A percentile compares a stretch with the other conserved stretches of the same genome.
phyloP scores from a whole-genome alignment of 257 asterid genomes.

The Oldenlandia corymbosa region DNA sequence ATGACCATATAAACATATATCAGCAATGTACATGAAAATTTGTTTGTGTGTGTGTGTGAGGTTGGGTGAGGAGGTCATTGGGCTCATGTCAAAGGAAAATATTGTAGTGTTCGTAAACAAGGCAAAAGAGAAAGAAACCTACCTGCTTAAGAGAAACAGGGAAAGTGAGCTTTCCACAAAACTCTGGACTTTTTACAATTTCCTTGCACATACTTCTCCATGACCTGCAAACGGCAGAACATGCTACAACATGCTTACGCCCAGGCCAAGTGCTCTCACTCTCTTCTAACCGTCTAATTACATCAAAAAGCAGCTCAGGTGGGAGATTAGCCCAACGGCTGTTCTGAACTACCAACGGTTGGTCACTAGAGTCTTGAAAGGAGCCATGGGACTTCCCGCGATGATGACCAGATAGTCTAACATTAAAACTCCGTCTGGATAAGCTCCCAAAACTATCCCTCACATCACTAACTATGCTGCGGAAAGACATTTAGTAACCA shows the following conservation, averaged over 20 bases:
- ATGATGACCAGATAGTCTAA: constrained; percentile 60
- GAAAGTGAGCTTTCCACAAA: constrained; percentile 82
- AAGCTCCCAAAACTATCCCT: constrained; percentile 85
- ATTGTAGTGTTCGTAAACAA: background rate
- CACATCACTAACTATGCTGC: constrained; percentile 84
- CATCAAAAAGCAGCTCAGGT: constrained; percentile 79
- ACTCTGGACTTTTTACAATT: constrained; percentile 68
- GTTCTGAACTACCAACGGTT: constrained; percentile 54
- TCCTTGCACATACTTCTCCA: constrained; percentile 89
- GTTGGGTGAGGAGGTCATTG: too few species aligned
- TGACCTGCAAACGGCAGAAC: constrained; percentile 86
- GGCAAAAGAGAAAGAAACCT: background rate
- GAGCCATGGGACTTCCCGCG: constrained; percentile 74
- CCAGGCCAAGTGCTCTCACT: constrained; percentile 92
- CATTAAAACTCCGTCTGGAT: constrained; percentile 74
- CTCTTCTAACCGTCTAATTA: constrained; percentile 83
- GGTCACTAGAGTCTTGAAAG: constrained; percentile 55
- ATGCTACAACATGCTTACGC: constrained; percentile 80
- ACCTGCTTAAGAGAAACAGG: constrained; percentile 96
- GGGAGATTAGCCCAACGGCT: constrained; percentile 94
- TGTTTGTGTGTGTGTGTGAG: too few species aligned
- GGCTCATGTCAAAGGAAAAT: too few species aligned
- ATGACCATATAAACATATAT: too few species aligned
- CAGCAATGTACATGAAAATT: too few species aligned
- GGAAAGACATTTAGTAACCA: constrained; percentile 66